phyloP scores from a whole-genome alignment of 2,329 filamentous ascomycete species.

The Mycosphaerella sp. region DNA sequence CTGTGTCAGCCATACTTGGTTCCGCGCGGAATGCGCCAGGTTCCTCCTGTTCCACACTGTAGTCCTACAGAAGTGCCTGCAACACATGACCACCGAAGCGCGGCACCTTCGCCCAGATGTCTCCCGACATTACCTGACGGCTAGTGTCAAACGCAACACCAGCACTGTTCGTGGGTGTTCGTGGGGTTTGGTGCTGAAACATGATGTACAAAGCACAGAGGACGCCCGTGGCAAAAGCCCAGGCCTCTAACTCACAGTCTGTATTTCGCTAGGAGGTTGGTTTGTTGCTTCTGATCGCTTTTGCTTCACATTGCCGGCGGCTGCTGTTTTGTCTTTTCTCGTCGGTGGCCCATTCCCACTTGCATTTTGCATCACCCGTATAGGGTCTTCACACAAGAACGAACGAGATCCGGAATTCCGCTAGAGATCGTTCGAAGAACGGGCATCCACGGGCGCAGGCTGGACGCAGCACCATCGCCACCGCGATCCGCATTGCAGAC shows the following conservation, averaged over 20 bases:
- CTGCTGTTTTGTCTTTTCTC: constrained; percentile 19
- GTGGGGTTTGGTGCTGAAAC: constrained; percentile 19
- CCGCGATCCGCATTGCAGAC: not conserved
- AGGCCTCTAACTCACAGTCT: constrained; percentile 9
- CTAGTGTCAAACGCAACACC: constrained; percentile 21
- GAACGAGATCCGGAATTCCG: not conserved
- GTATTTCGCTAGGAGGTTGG: constrained; percentile 18
- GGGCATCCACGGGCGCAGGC: not conserved
- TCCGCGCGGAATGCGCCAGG: constrained; percentile 18
- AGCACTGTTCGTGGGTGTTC: constrained; percentile 13
- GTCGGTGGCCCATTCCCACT: constrained; percentile 12
- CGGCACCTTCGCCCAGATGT: constrained; percentile 15
- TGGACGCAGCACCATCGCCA: not conserved
- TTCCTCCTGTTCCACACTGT: constrained; percentile 15
- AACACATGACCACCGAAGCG: constrained; percentile 18
- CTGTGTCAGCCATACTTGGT: constrained; percentile 16
- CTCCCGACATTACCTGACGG: constrained; percentile 18
- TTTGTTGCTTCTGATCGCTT: constrained; percentile 18
- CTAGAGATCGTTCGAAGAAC: not conserved
- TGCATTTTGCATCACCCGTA: not conserved
- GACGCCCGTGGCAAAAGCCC: constrained; percentile 10
- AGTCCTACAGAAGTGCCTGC: constrained; percentile 16
- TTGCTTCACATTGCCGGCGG: constrained; percentile 18
- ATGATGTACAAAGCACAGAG: constrained; percentile 17
- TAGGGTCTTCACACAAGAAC: not conserved